These are phyloP conservation scores for Aspergillus cejpii DNA, from an alignment of 2,329 filamentous ascomycete genomes.

Conservation along the genomic window DNA sequence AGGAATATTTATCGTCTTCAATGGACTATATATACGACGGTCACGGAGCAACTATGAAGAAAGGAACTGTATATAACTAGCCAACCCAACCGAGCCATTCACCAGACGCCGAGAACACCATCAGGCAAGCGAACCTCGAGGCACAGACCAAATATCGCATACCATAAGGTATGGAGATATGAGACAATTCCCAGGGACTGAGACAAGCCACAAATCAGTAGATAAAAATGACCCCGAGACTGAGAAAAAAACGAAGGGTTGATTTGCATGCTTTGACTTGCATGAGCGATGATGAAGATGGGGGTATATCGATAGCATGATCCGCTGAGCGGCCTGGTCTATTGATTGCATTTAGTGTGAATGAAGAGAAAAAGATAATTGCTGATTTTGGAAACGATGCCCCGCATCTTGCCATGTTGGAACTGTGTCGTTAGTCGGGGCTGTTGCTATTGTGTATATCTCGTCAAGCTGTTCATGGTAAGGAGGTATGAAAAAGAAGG, in stretches of 20 bases:
- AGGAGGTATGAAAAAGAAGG: not conserved
- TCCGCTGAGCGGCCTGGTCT: not conserved
- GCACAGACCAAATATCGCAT: too few relatives aligned
- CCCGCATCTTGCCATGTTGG: not conserved
- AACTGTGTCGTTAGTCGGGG: not conserved
- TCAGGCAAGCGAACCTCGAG: too few relatives aligned
- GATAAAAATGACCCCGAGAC: not conserved
- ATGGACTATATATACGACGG: too few relatives aligned
- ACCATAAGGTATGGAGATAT: too few relatives aligned
- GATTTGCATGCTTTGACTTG: not conserved
- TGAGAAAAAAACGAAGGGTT: not conserved
- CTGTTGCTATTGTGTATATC: not conserved
- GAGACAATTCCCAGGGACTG: not conserved
- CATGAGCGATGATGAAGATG: not conserved
- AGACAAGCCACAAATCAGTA: not conserved
- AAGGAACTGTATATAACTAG: too few relatives aligned
- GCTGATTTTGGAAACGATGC: not conserved
- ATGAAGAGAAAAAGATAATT: not conserved
- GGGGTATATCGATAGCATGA: not conserved
- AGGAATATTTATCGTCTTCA: too few relatives aligned
- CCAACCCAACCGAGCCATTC: too few relatives aligned
- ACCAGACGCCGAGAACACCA: too few relatives aligned
- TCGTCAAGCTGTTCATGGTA: not conserved
- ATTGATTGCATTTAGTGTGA: not conserved
- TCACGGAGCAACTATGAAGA: too few relatives aligned